phyloP scores from a whole-genome alignment of 768 basidiomycete genomes.

The Suillus bovinus region DNA sequence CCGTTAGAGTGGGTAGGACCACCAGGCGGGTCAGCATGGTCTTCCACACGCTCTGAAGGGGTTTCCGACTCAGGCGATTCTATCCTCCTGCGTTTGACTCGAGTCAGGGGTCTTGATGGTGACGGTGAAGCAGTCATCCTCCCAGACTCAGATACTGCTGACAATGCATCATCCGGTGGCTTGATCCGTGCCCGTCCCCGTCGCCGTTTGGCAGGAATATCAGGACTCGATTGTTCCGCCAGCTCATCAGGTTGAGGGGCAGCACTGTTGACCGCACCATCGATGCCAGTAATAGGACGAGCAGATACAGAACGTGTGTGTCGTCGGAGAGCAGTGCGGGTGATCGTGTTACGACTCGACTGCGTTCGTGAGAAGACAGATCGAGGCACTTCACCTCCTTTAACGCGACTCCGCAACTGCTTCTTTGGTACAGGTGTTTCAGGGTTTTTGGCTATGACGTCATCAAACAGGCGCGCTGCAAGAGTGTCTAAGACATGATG shows the following conservation, averaged over 20 bases:
- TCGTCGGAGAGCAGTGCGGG: conserved; percentile 3
- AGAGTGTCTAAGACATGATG: conserved; percentile 16
- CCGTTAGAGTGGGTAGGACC: conserved; percentile 11
- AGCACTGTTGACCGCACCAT: conserved; percentile 11
- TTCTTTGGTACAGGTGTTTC: conserved; percentile 19
- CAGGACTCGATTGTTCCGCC: conserved; percentile 5
- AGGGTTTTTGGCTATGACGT: conserved; percentile 20
- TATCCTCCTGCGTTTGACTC: conserved; percentile 48
- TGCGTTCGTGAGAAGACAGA: conserved; percentile 16
- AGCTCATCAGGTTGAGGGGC: conserved; percentile 12
- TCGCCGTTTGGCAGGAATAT: conserved; percentile 31
- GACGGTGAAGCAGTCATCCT: conserved; percentile 12
- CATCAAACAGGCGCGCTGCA: conserved; percentile 35
- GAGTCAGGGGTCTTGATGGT: conserved; percentile 23
- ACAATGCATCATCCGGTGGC: conserved; percentile 11
- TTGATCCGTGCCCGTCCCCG: conserved; percentile 33
- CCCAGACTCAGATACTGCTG: conserved; percentile 3
- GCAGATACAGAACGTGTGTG: conserved; percentile 21
- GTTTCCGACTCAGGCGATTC: conserved; percentile 36
- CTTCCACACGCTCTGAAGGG: conserved; percentile 12
- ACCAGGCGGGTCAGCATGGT: conserved; percentile 11
- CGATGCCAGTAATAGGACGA: conserved; percentile 18
- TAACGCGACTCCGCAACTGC: conserved; percentile 18
- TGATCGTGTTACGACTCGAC: conserved; percentile 12
- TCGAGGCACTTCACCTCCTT: conserved; percentile 15